Percentiles rank a stretch among this genome's conserved stretches.
Evolutionary conservation across 2,329 filamentous ascomycete species (phyloP).

Genomic region (Diaporthe sp.): DNA sequence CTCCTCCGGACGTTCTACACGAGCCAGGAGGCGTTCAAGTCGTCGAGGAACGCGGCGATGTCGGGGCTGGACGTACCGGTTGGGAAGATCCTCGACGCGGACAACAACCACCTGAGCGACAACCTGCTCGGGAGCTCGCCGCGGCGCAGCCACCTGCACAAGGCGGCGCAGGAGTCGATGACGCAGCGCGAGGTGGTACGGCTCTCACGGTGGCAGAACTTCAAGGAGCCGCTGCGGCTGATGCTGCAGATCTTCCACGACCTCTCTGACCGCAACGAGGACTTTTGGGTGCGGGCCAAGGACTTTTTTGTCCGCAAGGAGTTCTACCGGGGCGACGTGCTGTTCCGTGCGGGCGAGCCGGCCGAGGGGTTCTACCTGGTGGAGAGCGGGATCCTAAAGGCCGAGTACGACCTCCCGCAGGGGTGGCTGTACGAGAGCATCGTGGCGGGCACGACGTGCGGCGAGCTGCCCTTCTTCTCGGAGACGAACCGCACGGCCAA

Average conservation of each 20-base stretch:
- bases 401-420: conserved; percentile 92
- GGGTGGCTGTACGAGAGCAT: conserved; percentile 92
- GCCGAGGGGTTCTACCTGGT: conserved; percentile 91
- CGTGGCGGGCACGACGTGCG: conserved; percentile 93
- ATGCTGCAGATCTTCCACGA: conserved; percentile 97
- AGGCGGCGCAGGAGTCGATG: conserved; percentile 83
- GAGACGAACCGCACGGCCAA: conserved; percentile 90
- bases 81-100: conserved; percentile 62
- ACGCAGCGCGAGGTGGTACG: conserved; percentile 73
- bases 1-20: conserved; percentile 85
- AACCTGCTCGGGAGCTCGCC: conserved; percentile 80
- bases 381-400: conserved; percentile 88
- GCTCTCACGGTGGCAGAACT: conserved; percentile 82
- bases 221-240: conserved; percentile 90
- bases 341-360: conserved; percentile 83
- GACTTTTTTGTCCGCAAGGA: conserved; percentile 81
- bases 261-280: conserved; percentile 86
- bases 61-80: conserved; percentile 65
- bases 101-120: conserved; percentile 51
- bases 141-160: conserved; percentile 80
- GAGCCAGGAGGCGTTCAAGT: conserved; percentile 72
- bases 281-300: conserved; percentile 91
- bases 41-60: conserved; percentile 58
- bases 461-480: conserved; percentile 95
- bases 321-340: conserved; percentile 76